Evolutionary conservation across 192 early-diverging fungal genomes (phyloP).

Genomic region (Entophlyctis luteolus): DNA sequence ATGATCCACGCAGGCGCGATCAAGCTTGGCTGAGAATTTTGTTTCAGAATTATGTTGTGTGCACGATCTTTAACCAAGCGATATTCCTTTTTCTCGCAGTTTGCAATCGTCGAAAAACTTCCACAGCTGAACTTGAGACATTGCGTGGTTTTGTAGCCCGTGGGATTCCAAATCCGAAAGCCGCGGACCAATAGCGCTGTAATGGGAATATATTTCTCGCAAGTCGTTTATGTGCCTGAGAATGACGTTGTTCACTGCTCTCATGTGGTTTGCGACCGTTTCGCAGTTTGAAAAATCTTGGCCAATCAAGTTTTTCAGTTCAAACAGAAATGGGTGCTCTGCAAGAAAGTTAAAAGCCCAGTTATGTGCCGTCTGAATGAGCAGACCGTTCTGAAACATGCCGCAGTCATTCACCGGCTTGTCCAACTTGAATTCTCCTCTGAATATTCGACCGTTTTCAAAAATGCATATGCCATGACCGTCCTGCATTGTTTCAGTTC

Average conservation of each 20-base stretch:
- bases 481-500: conserved; percentile 31
- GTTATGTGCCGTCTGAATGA: background rate
- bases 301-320: conserved; percentile 11
- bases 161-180: background rate
- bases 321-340: conserved; percentile 43
- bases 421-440: conserved; percentile 46
- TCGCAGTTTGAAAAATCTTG: background rate
- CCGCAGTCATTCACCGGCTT: conserved; percentile 20
- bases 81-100: conserved; percentile 21
- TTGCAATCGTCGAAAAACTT: conserved; percentile 36
- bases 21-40: conserved; percentile 30
- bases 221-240: conserved; percentile 42
- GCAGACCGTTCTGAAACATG: conserved; percentile 41
- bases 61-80: conserved; percentile 26
- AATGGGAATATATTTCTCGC: conserved; percentile 38
- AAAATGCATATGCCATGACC: conserved; percentile 42
- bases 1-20: conserved; percentile 36
- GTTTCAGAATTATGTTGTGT: background rate
- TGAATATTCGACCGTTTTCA: conserved; percentile 47
- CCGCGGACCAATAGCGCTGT: conserved; percentile 21
- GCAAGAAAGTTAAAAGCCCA: background rate
- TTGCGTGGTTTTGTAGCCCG: conserved; percentile 1
- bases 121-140: conserved; percentile 40
- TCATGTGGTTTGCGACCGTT: conserved; percentile 26
- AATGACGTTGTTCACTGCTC: conserved; percentile 40